Conservation (phyloP, 2,329 filamentous ascomycete genomes). For the Talaromyces islandicus region DNA sequence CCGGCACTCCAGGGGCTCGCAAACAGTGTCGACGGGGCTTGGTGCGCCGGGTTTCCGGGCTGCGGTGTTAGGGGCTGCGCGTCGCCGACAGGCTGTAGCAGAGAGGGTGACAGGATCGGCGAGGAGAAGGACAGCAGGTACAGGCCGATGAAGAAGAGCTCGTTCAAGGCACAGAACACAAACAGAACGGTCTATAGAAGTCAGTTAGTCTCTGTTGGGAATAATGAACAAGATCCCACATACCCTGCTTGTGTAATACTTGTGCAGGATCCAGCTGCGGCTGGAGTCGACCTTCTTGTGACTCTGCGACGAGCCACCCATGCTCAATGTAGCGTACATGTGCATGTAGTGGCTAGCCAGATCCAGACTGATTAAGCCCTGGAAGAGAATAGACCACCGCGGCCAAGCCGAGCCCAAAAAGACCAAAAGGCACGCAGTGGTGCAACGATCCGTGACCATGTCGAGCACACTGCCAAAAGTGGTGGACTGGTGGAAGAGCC, state of each 20-base stretch:
- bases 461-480: slow-evolving; percentile 94
- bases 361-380: slow-evolving; percentile 85
- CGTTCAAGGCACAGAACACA: slow-evolving; percentile 82
- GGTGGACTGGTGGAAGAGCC: slow-evolving; percentile 81
- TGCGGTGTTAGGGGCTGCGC: slow-evolving; percentile 53
- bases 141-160: slow-evolving; percentile 95
- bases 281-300: slow-evolving; percentile 92
- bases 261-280: slow-evolving; percentile 81
- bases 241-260: slow-evolving; percentile 98
- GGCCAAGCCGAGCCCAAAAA: slow-evolving; percentile 94
- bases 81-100: slow-evolving; percentile 59
- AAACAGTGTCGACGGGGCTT: slow-evolving; percentile 66
- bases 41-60: slow-evolving; percentile 52
- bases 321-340: slow-evolving; percentile 92
- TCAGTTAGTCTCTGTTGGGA: not conserved
- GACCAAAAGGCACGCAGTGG: slow-evolving; percentile 87
- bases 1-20: slow-evolving; percentile 86
- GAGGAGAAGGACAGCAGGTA: slow-evolving; percentile 97
- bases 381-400: slow-evolving; percentile 89
- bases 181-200: slow-evolving; percentile 73
- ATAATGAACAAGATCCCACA: slow-evolving; percentile 19
- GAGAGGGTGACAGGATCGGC: slow-evolving; percentile 77
- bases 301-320: slow-evolving; percentile 71
- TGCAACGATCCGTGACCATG: slow-evolving; percentile 98
- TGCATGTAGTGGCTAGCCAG: slow-evolving; percentile 97